Conservation (phyloP, 2,329 filamentous ascomycete species). For the Fusarium veterinarium region DNA sequence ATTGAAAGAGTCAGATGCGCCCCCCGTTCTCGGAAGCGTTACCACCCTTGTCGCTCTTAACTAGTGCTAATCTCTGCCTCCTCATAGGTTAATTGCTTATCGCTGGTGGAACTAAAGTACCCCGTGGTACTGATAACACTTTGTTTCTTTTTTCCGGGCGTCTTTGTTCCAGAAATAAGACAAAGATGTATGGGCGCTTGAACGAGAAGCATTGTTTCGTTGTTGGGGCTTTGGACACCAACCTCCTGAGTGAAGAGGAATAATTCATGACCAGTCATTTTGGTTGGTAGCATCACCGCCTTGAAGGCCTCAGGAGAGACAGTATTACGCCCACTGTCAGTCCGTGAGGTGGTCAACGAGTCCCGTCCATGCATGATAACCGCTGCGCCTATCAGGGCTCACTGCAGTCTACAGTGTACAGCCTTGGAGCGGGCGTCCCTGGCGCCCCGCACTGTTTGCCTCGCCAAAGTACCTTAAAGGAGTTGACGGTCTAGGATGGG, state of each 20-base stretch:
- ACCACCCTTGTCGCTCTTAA: constrained; percentile 21
- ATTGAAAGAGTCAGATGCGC: constrained; percentile 32
- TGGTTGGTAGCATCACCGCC: not conserved
- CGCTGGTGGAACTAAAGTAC: constrained; percentile 10
- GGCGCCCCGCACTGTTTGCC: constrained; percentile 36
- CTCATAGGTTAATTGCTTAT: constrained; percentile 40
- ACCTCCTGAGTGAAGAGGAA: not conserved
- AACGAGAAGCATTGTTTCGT: not conserved
- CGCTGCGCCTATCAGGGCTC: constrained; percentile 11
- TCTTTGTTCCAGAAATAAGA: constrained; percentile 12
- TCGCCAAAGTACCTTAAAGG: constrained; percentile 34
- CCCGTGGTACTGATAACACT: constrained; percentile 16
- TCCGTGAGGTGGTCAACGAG: constrained; percentile 6
- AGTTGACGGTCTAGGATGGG: not conserved
- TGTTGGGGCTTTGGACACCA: constrained; percentile 1
- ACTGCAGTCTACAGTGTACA: not conserved
- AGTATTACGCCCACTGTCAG: constrained; percentile 14
- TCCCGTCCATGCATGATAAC: constrained; percentile 7
- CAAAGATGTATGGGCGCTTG: not conserved
- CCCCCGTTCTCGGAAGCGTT: constrained; percentile 39
- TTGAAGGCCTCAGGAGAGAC: constrained; percentile 27
- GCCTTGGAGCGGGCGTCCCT: constrained; percentile 16
- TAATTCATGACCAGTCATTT: constrained; percentile 28
- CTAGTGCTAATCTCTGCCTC: constrained; percentile 28
- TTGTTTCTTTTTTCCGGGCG: not conserved